Percentiles rank a stretch among this genome's conserved stretches.
phyloP scores from a whole-genome alignment of 2,329 filamentous ascomycete species.

The Magnaporthiopsis poae region DNA sequence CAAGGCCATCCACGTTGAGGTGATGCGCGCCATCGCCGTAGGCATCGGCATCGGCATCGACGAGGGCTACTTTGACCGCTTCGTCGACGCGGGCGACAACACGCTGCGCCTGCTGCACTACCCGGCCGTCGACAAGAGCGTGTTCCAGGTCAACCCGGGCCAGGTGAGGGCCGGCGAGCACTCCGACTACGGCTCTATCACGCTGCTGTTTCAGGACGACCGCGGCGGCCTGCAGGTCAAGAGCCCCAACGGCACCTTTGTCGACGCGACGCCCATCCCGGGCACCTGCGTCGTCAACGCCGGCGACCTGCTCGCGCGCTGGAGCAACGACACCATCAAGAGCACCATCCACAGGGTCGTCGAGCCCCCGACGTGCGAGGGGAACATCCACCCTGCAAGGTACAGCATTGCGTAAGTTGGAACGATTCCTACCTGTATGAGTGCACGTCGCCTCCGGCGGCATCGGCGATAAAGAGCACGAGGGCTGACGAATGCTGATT shows the following conservation, averaged over 20 bases:
- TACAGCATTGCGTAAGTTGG: constrained; percentile 70
- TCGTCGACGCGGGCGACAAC: constrained; percentile 60
- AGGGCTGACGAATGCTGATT: neutral
- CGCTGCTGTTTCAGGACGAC: constrained; percentile 51
- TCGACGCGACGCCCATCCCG: constrained; percentile 73
- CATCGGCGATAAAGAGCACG: neutral
- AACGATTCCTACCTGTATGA: neutral
- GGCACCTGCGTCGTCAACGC: constrained; percentile 82
- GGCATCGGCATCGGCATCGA: constrained; percentile 64
- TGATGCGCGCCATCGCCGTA: constrained; percentile 79
- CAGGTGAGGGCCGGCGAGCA: constrained; percentile 72
- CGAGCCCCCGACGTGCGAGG: constrained; percentile 56
- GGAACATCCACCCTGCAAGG: constrained; percentile 57
- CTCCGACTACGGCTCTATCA: constrained; percentile 55
- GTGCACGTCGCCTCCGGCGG: neutral
- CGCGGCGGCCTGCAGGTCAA: constrained; percentile 49
- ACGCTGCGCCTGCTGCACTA: constrained; percentile 69
- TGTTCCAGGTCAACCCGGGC: constrained; percentile 56
- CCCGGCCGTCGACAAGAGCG: constrained; percentile 53
- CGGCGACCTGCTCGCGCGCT: constrained; percentile 73
- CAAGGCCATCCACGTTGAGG: constrained; percentile 61
- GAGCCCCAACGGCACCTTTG: constrained; percentile 65
- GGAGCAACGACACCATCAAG: constrained; percentile 86
- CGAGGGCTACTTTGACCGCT: constrained; percentile 65
- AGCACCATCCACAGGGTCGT: constrained; percentile 85